Percentiles rank a stretch among this genome's conserved stretches.
Conservation (phyloP, 768 basidiomycete genomes). For the Kwoniella europaea region DNA sequence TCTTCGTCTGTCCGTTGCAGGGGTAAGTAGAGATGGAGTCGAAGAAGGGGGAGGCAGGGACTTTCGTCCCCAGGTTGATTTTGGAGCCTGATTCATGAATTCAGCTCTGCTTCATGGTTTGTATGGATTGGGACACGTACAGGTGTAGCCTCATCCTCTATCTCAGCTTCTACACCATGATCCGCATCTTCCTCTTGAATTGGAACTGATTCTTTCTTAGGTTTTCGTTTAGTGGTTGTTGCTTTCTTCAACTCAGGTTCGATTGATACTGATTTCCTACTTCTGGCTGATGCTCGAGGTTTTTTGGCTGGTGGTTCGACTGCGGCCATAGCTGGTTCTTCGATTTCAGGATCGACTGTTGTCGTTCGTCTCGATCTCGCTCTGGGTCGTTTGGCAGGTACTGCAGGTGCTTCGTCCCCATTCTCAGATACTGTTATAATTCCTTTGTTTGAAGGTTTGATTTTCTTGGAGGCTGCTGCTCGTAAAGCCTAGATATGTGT, state of each 20-base stretch:
- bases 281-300: constrained; percentile 10
- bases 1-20: constrained; percentile 8
- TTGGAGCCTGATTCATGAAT: constrained; percentile 20
- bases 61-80: constrained; percentile 21
- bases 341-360: constrained; percentile 3
- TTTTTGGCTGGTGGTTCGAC: constrained; percentile 21
- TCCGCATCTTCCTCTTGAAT: constrained; percentile 19
- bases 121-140: constrained; percentile 5
- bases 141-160: constrained; percentile 28
- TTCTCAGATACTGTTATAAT: constrained; percentile 39
- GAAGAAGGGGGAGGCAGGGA: constrained; percentile 32
- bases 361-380: constrained; percentile 14
- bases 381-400: constrained; percentile 30
- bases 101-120: no score
- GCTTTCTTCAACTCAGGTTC: constrained; percentile 23
- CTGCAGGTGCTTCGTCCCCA: constrained; percentile 31
- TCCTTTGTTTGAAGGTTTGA: constrained; percentile 42
- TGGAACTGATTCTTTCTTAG: constrained; percentile 13
- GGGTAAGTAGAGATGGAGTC: neutral
- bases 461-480: constrained; percentile 15
- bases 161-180: constrained; percentile 20
- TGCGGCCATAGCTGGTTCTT: constrained; percentile 1
- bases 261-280: constrained; percentile 16
- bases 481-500: constrained; percentile 2
- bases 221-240: constrained; percentile 3